A percentile compares a stretch with the other conserved stretches of the same genome.
phyloP scores from a whole-genome alignment of 176 grass and related monocot species.

The Carex littledalei region DNA sequence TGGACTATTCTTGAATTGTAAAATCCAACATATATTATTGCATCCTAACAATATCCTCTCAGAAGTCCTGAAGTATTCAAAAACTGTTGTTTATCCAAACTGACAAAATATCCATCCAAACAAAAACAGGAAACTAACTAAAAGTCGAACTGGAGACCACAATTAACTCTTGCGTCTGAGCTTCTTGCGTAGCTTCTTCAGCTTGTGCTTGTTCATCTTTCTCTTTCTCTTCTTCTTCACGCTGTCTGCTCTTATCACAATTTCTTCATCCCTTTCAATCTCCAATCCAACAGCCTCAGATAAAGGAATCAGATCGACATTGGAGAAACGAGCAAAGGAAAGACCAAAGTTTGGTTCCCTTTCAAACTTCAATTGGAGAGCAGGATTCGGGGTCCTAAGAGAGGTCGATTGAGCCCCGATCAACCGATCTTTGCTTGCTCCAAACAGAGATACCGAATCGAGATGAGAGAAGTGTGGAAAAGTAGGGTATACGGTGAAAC shows the following conservation, averaged over 20 bases:
- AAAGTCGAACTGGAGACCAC: neutral
- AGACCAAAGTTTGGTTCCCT: conserved; percentile 20
- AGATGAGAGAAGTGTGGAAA: conserved; percentile 19
- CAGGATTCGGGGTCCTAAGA: neutral
- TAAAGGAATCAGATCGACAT: conserved; percentile 23
- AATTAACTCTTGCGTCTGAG: conserved; percentile 68
- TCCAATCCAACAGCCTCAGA: conserved; percentile 8
- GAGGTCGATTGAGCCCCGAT: neutral
- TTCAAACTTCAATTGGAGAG: conserved; percentile 16
- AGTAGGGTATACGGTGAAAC: conserved; percentile 19
- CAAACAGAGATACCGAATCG: neutral
- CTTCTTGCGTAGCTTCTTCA: conserved; percentile 67
- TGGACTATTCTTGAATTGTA: neutral
- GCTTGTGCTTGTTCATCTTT: conserved; percentile 99
- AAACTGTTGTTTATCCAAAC: neutral
- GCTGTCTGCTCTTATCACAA: conserved; percentile 81
- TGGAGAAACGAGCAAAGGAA: conserved; percentile 37
- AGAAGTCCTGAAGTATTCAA: neutral
- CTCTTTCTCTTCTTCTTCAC: conserved; percentile 99
- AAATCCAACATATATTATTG: neutral
- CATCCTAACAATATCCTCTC: neutral
- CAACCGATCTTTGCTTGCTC: neutral
- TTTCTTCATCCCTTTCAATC: neutral
- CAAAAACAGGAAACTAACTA: conserved; percentile 1
- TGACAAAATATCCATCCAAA: neutral